A percentile compares a stretch with the other conserved stretches of the same genome.
These are phyloP conservation scores for Hirschioporus abietinus DNA, from an alignment of 768 basidiomycete species.

Conservation along the genomic window DNA sequence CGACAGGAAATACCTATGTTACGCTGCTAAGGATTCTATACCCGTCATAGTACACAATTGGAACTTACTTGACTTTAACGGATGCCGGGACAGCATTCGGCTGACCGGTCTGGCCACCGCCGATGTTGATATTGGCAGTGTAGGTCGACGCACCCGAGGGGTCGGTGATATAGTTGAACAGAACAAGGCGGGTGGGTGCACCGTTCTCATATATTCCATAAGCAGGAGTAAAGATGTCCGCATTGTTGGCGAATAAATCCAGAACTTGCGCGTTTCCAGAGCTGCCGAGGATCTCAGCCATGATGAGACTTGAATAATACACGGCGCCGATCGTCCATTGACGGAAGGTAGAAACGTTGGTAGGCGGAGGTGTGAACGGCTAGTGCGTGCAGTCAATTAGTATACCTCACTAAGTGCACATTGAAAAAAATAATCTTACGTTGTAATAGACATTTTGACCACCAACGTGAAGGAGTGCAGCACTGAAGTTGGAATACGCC, in stretches of 20 bases:
- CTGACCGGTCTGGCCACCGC: conserved; percentile 18
- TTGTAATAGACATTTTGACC: conserved; percentile 49
- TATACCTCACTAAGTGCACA: not conserved
- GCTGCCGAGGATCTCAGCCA: conserved; percentile 41
- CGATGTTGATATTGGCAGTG: conserved; percentile 30
- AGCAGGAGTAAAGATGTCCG: conserved; percentile 35
- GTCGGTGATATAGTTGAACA: conserved; percentile 48
- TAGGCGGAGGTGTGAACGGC: conserved; percentile 51
- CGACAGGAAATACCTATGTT: conserved; percentile 28
- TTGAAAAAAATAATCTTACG: conserved; percentile 28
- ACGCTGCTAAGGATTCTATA: not conserved
- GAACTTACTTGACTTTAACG: conserved; percentile 28
- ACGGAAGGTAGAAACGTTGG: conserved; percentile 30
- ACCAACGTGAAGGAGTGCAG: conserved; percentile 42
- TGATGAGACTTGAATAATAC: conserved; percentile 41
- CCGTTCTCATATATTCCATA: conserved; percentile 48
- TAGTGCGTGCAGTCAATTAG: conserved; percentile 14
- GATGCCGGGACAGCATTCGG: conserved; percentile 18
- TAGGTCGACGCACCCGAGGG: conserved; percentile 33
- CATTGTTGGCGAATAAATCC: conserved; percentile 30
- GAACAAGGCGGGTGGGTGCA: conserved; percentile 32
- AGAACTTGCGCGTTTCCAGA: conserved; percentile 36
- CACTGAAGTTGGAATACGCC: conserved; percentile 43
- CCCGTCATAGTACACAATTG: not conserved
- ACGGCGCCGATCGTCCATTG: conserved; percentile 43